These are phyloP conservation scores for Arbutus unedo DNA, from an alignment of 148 eudicot species.

Conservation along the genomic window DNA sequence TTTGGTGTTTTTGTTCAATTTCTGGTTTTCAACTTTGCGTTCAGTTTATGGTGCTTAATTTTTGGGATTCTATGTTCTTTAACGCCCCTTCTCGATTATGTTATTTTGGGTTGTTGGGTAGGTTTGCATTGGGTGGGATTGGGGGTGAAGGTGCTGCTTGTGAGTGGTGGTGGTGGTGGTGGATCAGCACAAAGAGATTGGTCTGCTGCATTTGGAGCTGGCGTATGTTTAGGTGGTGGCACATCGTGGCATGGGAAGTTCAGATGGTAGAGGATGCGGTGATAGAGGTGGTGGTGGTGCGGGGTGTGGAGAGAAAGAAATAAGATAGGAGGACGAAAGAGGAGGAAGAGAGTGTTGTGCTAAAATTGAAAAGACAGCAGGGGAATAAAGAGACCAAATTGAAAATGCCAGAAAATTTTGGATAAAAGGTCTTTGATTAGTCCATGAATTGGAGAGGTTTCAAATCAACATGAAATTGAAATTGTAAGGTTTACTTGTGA, in stretches of 20 bases:
- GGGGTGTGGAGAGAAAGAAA: neutral
- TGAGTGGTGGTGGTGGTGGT: neutral
- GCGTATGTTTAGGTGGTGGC: neutral
- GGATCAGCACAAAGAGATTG: neutral
- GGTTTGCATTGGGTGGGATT: neutral
- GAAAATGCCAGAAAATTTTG: neutral
- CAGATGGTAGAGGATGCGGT: neutral
- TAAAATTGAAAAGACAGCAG: neutral
- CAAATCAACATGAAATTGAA: neutral
- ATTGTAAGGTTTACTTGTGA: neutral
- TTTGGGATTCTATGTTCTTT: neutral
- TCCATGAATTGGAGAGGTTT: neutral
- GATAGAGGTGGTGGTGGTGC: neutral
- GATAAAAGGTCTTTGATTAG: neutral
- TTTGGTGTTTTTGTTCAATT: constrained; percentile 3
- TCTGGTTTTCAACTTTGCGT: neutral
- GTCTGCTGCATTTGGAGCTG: neutral
- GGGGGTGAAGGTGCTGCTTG: neutral
- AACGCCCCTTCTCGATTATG: neutral
- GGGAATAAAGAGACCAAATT: neutral
- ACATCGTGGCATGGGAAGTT: neutral
- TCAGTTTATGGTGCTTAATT: neutral
- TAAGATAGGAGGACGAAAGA: neutral
- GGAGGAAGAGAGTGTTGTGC: neutral
- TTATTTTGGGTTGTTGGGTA: neutral